phyloP scores from a whole-genome alignment of 164 flowering plant genomes.

The Santalum album region DNA sequence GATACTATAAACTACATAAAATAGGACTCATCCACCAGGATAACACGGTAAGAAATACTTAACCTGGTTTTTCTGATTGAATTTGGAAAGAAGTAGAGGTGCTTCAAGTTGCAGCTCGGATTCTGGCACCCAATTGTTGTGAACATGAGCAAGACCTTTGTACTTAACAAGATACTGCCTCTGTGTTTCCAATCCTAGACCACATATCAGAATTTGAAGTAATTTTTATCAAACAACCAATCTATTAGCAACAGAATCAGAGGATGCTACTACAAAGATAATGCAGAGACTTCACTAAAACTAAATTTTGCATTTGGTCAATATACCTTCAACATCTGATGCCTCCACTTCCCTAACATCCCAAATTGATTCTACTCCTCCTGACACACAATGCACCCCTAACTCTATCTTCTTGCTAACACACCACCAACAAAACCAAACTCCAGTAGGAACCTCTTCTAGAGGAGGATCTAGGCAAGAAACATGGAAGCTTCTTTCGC shows the following conservation, averaged over 20 bases:
- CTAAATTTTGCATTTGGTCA: no score
- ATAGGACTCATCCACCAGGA: not conserved
- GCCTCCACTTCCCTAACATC: constrained; percentile 43
- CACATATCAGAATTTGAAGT: constrained; percentile 5
- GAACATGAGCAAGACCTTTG: constrained; percentile 70
- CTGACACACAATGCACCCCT: constrained; percentile 50
- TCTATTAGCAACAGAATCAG: not conserved
- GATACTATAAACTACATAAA: not conserved
- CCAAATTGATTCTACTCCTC: constrained; percentile 61
- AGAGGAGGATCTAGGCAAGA: constrained; percentile 49
- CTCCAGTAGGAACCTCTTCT: constrained; percentile 28
- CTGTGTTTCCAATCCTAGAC: constrained; percentile 32
- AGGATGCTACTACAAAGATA: not conserved
- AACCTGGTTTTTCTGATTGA: constrained; percentile 31
- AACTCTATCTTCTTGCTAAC: constrained; percentile 38
- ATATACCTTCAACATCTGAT: constrained; percentile 31
- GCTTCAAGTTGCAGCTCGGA: constrained; percentile 41
- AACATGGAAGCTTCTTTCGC: constrained; percentile 43
- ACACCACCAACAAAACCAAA: constrained; percentile 49
- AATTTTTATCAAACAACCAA: not conserved
- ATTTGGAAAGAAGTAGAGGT: constrained; percentile 39
- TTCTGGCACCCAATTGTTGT: constrained; percentile 67
- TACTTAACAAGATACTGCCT: constrained; percentile 66
- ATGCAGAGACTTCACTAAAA: not conserved
- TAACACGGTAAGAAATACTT: not conserved